phyloP scores from a whole-genome alignment of 495 filamentous ascomycete genomes.

The Hypoxylon lienhwacheense region DNA sequence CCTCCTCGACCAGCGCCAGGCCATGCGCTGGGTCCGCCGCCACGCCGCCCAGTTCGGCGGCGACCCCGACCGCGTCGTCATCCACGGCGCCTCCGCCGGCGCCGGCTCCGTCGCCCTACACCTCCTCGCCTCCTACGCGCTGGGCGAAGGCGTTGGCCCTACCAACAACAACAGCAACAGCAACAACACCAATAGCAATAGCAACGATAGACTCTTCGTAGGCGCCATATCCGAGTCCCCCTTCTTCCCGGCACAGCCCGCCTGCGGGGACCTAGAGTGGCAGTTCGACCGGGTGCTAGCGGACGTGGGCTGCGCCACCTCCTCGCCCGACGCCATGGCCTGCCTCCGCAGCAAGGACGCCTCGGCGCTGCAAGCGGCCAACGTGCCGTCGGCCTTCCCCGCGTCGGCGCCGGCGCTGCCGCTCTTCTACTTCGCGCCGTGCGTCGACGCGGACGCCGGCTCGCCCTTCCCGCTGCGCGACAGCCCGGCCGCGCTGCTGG shows the following conservation, averaged over 20 bases:
- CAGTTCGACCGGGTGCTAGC: slow-evolving; percentile 42
- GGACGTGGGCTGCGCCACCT: slow-evolving; percentile 37
- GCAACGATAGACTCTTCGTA: slow-evolving; percentile 38
- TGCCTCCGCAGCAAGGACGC: slow-evolving; percentile 58
- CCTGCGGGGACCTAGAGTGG: slow-evolving; percentile 46
- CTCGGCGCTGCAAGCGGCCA: slow-evolving; percentile 55
- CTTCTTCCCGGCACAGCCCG: slow-evolving; percentile 50
- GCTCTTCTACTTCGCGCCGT: slow-evolving; percentile 59
- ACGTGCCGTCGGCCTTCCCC: slow-evolving; percentile 49
- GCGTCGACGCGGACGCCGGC: slow-evolving; percentile 70
- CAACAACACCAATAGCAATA: background rate
- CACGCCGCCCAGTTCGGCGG: slow-evolving; percentile 73
- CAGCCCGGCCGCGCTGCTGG: slow-evolving; percentile 38
- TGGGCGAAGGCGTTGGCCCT: background rate
- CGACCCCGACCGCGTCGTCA: slow-evolving; percentile 68
- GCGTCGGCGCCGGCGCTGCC: slow-evolving; percentile 45
- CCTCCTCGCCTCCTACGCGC: slow-evolving; percentile 59
- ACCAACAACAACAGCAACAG: slow-evolving; percentile 4
- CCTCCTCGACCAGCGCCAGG: slow-evolving; percentile 67
- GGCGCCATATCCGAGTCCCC: slow-evolving; percentile 47
- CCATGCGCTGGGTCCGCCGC: slow-evolving; percentile 69
- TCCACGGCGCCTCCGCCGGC: slow-evolving; percentile 74
- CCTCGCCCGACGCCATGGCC: slow-evolving; percentile 33
- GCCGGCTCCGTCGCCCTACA: slow-evolving; percentile 67
- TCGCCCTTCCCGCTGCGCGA: slow-evolving; percentile 53